Evolutionary conservation across 805 yeast genomes (phyloP), one percentile per base, ranked within the genome.

Genomic region (Wickerhamomyces queroliae): DNA sequence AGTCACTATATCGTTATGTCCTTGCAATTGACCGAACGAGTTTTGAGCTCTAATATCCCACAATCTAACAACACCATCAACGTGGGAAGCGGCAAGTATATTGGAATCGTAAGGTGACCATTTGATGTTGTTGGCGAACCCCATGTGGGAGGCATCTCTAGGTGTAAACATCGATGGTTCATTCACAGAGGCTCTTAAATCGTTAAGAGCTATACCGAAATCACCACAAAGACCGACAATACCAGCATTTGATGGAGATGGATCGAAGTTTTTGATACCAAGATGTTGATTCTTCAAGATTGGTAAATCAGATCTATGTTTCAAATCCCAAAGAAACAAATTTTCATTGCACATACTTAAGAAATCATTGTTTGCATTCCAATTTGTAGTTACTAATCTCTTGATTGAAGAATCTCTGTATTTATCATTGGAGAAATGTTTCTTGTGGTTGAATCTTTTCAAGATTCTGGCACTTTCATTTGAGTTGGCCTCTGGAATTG

Each of bases 391-490:
- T 8, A 31, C 38, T 2, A 50, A 41, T 10, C 36, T 44, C 30
- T 49, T 43, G 30, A 54, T 42, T 12, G 46, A 39, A 10, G 49
- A 37, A 18, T 35, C 45, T 25, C 39, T 43, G 12, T 35, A 25
- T 16, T 44, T 39, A 13, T 54, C 56, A 16, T 58, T 46, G 23
- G 56, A 58, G 39, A 85, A 58, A 53, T 81, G 89, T 48, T 80
- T 80, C 37, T 72, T 65, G 62, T 89, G 96, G 59, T 86, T 86
- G 64, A 81, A 89, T 28, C 95, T 66, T 55, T 79, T 83, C 45
- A 83, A 63, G 17, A 89, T 82, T 56, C 80, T 87, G 0, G 96
- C 96, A 40, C 72, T 66, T 19, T 70, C 70, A 5, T 62, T 64
- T 8, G 65, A 53, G 20, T 62, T 56, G 1, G 75, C 62, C 35